Evolutionary conservation across 768 basidiomycete genomes (phyloP), one percentile per base, ranked within the genome.

Genomic region (Amanita rubescens): DNA sequence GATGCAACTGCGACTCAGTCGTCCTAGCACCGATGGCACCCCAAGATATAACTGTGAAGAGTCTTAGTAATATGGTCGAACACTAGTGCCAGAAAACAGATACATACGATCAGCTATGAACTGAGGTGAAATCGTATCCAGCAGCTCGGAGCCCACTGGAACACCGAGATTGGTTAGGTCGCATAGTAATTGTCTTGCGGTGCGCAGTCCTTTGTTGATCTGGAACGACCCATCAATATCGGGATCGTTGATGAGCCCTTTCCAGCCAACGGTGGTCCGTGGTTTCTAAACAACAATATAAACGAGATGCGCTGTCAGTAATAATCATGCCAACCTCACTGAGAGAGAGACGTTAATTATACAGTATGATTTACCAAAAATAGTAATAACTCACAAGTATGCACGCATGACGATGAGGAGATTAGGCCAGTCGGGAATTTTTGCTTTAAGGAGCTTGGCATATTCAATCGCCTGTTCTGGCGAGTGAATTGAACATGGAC

Each of bases 1-100:
- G 85, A 65, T 98, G 96, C 7, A 99, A 82, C 69, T 98, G 95
- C 3, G 89, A 91, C 69, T 99, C 96, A 34, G 96, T 99, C 1
- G 96, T 98, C 50, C 96, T 80, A 1, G 96, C 96, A 22, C 96
- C 95, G 58, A 99, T 98, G 7, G 95, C 93, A 38, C 92, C 93
- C 93, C 93, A 95, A 51, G 86, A 87, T 57, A 84, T 82, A 35
- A 92, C 81, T 82, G 56, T 34, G 9, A 12, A 55, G 51, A 15
- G 46, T 45, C 12, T 32, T 41, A 42, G 46, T 41, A 41, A 34
- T 34, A 33, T 3, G 15, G 41, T 14, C 19, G 37, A 35, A 8
- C 25, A 24, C 20, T 8, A 32, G 43, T 3, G 7, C n/a, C n/a
- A n/a, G 10, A 4, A 22, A 19, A 5, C n/a, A 35, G 3, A n/a